Conservation (phyloP, 768 basidiomycete species). For the Xerocomellus chrysenteron region DNA sequence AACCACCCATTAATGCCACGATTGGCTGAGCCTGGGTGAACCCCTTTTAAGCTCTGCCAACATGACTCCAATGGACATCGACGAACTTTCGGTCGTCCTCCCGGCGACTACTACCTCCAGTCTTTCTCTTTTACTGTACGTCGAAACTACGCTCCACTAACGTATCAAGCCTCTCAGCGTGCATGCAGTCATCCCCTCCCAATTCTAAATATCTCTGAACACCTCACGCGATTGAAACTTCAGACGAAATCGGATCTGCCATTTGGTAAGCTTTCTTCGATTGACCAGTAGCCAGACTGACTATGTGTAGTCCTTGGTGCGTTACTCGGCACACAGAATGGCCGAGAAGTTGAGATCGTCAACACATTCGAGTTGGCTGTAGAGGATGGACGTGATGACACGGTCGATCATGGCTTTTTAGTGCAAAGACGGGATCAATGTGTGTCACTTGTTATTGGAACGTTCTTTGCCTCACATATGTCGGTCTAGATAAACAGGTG, state of each 20-base stretch:
- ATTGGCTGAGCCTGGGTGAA: neutral
- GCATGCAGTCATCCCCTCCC: conserved; percentile 85
- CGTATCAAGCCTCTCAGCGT: conserved; percentile 12
- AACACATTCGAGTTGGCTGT: conserved; percentile 90
- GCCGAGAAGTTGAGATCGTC: conserved; percentile 94
- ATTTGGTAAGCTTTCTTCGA: conserved; percentile 52
- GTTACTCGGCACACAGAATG: conserved; percentile 89
- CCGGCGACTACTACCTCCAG: conserved; percentile 71
- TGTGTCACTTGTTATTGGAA: conserved; percentile 30
- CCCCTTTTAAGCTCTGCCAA: conserved; percentile 11
- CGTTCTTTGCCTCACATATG: conserved; percentile 3
- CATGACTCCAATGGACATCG: conserved; percentile 72
- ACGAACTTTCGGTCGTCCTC: conserved; percentile 73
- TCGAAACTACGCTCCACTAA: conserved; percentile 4
- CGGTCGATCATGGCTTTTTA: conserved; percentile 81
- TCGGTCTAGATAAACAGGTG: conserved; percentile 84
- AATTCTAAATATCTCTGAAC: conserved; percentile 95
- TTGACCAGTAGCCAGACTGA: neutral
- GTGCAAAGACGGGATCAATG: conserved; percentile 87
- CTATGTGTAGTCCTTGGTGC: conserved; percentile 79
- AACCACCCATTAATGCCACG: neutral
- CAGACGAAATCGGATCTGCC: conserved; percentile 61
- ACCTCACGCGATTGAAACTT: conserved; percentile 81
- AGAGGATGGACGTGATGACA: conserved; percentile 51
- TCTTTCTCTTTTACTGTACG: conserved; percentile 72